A percentile compares a stretch with the other conserved stretches of the same genome.
phyloP scores from a whole-genome alignment of 2,329 filamentous ascomycete species.

The Aspergillus ibericus region DNA sequence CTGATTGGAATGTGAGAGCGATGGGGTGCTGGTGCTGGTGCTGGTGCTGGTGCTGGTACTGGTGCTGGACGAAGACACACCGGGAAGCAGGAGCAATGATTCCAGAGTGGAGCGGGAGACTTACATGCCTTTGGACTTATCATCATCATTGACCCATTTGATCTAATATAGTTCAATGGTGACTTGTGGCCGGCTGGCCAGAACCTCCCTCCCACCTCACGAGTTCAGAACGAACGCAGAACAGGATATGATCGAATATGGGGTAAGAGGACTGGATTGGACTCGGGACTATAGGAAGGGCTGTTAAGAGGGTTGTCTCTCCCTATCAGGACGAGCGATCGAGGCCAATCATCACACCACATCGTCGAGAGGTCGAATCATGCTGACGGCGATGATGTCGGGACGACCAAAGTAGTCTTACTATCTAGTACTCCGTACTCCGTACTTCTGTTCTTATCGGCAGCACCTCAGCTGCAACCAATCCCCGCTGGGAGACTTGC shows the following conservation, averaged over 20 bases:
- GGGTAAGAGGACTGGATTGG: conserved; percentile 6
- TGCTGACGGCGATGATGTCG: not conserved
- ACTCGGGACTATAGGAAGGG: conserved; percentile 1
- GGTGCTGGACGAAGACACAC: not conserved
- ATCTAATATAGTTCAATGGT: conserved; percentile 17
- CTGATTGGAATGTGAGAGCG: conserved; percentile 3
- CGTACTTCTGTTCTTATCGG: conserved; percentile 21
- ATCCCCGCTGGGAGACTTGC: conserved; percentile 18
- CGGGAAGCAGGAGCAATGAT: conserved; percentile 4
- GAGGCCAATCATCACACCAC: not conserved
- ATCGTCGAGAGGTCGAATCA: not conserved
- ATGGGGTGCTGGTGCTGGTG: not conserved
- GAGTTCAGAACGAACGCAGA: not conserved
- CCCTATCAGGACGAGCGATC: conserved; percentile 4
- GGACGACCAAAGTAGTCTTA: no score
- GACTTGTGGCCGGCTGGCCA: not conserved
- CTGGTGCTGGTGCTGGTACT: no score
- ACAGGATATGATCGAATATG: not conserved
- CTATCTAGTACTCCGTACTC: not conserved
- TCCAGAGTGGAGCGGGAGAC: conserved; percentile 17
- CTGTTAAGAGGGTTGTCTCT: not conserved
- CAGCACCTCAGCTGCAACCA: conserved; percentile 9
- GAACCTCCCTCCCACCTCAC: not conserved
- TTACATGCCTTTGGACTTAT: conserved; percentile 17
- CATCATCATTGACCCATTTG: conserved; percentile 8